Conservation (phyloP, 1,284 basidiomycete genomes). For the Meira miltonrushii region DNA sequence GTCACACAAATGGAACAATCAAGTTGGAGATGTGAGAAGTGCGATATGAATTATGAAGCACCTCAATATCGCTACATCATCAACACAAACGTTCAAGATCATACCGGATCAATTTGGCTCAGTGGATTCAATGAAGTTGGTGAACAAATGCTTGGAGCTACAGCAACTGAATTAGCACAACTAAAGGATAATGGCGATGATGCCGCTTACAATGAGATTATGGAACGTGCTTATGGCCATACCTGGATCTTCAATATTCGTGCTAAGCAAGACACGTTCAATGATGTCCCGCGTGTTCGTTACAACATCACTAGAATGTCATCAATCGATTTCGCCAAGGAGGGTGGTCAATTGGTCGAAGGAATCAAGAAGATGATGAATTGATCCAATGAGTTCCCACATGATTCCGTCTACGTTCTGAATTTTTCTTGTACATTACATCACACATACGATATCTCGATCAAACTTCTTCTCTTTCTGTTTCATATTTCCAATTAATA, state of each 20-base stretch:
- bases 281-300: slow-evolving; percentile 19
- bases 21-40: slow-evolving; percentile 88
- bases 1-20: slow-evolving; percentile 65
- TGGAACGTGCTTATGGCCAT: slow-evolving; percentile 66
- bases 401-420: no score
- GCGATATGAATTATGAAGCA: slow-evolving; percentile 65
- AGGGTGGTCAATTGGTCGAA: slow-evolving; percentile 40
- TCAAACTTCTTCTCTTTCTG: neutral
- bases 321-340: slow-evolving; percentile 41
- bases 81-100: slow-evolving; percentile 79
- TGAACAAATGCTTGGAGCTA: slow-evolving; percentile 64
- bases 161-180: slow-evolving; percentile 65
- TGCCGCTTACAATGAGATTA: slow-evolving; percentile 60
- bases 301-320: slow-evolving; percentile 24
- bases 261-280: slow-evolving; percentile 61
- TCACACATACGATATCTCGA: neutral
- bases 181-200: slow-evolving; percentile 63
- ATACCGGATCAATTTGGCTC: slow-evolving; percentile 83
- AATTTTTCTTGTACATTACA: no score
- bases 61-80: slow-evolving; percentile 91
- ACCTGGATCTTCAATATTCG: slow-evolving; percentile 79
- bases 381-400: neutral
- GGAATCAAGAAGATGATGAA: slow-evolving; percentile 26
- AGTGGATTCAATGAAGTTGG: slow-evolving; percentile 95
- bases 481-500: neutral